Percentiles rank a stretch among this genome's conserved stretches.
phyloP scores from a whole-genome alignment of 140 eudicot genomes.

The Ambrosia hybrid region DNA sequence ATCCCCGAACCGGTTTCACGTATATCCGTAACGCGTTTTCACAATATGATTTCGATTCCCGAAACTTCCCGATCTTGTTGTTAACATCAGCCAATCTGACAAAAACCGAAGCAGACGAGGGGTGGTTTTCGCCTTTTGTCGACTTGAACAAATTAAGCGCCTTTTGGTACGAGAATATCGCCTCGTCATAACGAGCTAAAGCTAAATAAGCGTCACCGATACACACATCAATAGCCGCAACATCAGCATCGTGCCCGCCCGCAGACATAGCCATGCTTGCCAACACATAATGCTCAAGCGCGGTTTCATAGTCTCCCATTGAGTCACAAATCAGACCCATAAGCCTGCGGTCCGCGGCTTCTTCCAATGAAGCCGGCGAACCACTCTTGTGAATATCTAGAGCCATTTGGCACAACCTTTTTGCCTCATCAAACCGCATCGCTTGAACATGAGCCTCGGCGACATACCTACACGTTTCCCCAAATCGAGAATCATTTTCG shows the following conservation, averaged over 20 bases:
- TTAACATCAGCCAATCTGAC: conserved; percentile 79
- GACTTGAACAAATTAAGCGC: conserved; percentile 70
- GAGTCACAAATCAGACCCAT: conserved; percentile 91
- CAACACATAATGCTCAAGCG: conserved; percentile 82
- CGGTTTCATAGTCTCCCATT: conserved; percentile 71
- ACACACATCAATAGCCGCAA: conserved; percentile 73
- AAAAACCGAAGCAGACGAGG: conserved; percentile 69
- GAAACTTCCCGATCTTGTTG: conserved; percentile 83
- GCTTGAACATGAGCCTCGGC: conserved; percentile 97
- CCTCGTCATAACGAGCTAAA: conserved; percentile 82
- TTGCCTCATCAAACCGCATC: conserved; percentile 81
- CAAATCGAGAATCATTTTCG: conserved; percentile 71
- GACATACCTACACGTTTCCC: conserved; percentile 79
- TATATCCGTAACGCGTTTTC: conserved; percentile 76
- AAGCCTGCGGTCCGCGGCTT: conserved; percentile 89
- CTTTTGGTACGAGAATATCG: conserved; percentile 74
- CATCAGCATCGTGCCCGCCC: conserved; percentile 61
- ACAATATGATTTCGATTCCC: conserved; percentile 80
- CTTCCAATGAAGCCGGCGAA: conserved; percentile 60
- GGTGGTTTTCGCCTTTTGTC: conserved; percentile 73
- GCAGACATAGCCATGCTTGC: conserved; percentile 85
- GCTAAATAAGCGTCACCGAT: conserved; percentile 82
- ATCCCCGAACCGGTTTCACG: conserved; percentile 56
- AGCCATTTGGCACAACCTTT: conserved; percentile 71
- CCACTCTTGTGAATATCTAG: conserved; percentile 67